phyloP scores from a whole-genome alignment of 306 rosid genomes.

The Gastrolobium villosum region DNA sequence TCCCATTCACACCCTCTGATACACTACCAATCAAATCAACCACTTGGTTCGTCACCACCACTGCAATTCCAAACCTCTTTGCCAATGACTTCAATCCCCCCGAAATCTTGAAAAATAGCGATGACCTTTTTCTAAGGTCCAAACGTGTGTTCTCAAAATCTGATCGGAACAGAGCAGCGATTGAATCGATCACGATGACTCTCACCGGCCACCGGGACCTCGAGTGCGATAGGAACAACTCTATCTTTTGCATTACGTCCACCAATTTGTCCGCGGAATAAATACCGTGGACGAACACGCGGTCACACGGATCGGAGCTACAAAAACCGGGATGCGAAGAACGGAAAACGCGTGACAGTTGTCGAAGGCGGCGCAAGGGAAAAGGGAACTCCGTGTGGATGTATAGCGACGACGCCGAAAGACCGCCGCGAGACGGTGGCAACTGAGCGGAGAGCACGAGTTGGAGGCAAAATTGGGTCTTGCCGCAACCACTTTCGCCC shows the following conservation, averaged over 20 bases:
- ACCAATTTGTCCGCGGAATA: slow-evolving; percentile 65
- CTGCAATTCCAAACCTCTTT: slow-evolving; percentile 65
- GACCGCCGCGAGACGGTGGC: slow-evolving; percentile 79
- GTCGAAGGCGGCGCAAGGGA: slow-evolving; percentile 82
- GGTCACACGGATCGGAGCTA: slow-evolving; percentile 53
- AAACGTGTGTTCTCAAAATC: slow-evolving; percentile 74
- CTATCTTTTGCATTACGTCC: slow-evolving; percentile 59
- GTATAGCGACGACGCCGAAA: slow-evolving; percentile 77
- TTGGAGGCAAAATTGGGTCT: slow-evolving; percentile 94
- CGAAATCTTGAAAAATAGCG: slow-evolving; percentile 76
- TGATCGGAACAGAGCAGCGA: slow-evolving; percentile 86
- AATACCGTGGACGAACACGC: slow-evolving; percentile 60
- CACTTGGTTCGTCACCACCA: slow-evolving; percentile 86
- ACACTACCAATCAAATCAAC: slow-evolving; percentile 71
- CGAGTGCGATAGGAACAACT: slow-evolving; percentile 38
- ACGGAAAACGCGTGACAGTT: slow-evolving; percentile 62
- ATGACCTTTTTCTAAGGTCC: slow-evolving; percentile 74
- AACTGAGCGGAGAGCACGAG: slow-evolving; percentile 81
- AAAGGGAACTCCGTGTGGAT: slow-evolving; percentile 83
- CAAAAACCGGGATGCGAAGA: slow-evolving; percentile 41
- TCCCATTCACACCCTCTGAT: slow-evolving; percentile 53
- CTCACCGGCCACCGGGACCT: slow-evolving; percentile 61
- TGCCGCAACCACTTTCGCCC: slow-evolving; percentile 85
- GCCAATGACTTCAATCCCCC: slow-evolving; percentile 74
- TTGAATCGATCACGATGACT: slow-evolving; percentile 79